phyloP scores from a whole-genome alignment of 352 stramenopile genomes.

The Pythium guiyangense region DNA sequence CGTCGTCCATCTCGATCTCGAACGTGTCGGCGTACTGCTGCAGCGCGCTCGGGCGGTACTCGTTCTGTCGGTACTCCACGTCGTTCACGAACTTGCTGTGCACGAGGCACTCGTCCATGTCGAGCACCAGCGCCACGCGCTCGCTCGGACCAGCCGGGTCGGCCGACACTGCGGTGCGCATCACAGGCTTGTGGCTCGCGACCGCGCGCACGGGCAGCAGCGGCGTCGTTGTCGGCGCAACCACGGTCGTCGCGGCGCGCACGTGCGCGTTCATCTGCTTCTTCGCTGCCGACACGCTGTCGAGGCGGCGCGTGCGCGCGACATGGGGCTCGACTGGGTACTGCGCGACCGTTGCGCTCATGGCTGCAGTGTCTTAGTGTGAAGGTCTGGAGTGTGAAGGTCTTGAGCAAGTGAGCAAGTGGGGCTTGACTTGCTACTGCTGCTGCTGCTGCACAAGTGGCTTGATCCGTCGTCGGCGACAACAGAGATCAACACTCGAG shows the following conservation, averaged over 20 bases:
- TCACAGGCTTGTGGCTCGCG: not conserved
- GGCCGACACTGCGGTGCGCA: not conserved
- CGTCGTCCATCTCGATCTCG: too few species aligned
- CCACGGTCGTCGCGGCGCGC: too few species aligned
- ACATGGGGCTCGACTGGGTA: constrained; percentile 61
- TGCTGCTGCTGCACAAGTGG: too few species aligned
- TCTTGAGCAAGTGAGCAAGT: too few species aligned
- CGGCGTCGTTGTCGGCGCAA: constrained; percentile 1
- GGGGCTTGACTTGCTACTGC: too few species aligned
- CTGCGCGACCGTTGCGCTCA: constrained; percentile 81
- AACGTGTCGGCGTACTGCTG: too few species aligned
- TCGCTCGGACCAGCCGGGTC: constrained; percentile 17
- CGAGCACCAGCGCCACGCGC: constrained; percentile 85
- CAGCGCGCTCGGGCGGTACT: too few species aligned
- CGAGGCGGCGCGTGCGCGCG: constrained; percentile 38
- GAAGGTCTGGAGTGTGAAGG: too few species aligned
- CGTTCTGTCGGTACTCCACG: constrained; percentile 68
- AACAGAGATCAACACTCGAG: too few species aligned
- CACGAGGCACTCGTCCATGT: constrained; percentile 97
- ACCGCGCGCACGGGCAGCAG: constrained; percentile 6
- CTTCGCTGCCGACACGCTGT: constrained; percentile 65
- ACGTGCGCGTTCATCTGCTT: constrained; percentile 42
- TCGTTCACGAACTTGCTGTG: constrained; percentile 91
- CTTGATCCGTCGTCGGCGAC: too few species aligned
- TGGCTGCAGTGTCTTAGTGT: constrained; percentile 13